Base-by-base conservation (phyloP, 1,284 basidiomycete species). In the Irpex rosettiformis region DNA sequence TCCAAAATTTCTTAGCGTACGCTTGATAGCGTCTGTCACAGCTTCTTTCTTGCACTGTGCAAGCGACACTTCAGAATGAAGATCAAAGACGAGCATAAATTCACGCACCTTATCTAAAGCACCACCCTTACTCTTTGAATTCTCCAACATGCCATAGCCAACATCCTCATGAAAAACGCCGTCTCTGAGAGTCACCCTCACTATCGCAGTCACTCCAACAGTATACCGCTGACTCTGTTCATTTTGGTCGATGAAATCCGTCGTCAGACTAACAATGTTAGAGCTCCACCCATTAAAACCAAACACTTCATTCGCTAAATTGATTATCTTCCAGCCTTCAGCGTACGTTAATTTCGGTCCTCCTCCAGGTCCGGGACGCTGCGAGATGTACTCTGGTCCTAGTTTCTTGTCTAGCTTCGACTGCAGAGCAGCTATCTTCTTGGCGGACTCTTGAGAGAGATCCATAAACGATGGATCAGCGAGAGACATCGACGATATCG, bases 201-300 rank as follows among this genome's bases (percentile, higher is more conserved):
- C 81, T 62, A 96, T 83, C 10, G 93, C 93, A 0, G 91, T 91
- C 22, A 94, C 88, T 0, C 94, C 93, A 43, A 93, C 83, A 56
- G 79, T 89, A 68, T 79, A 92, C 61, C 88, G 77, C 58, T 76
- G 78, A 8, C 83, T 79, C 61, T 93, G 85, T 62, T 88, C 84
- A 61, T 79, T 85, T 62, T 75, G 83, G 67, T 96, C 94, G 59
- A 86, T 69, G 63, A 83, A 90, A 68, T 90, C 88, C 1, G 90
- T 91, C 16, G 86, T 86, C 45, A 98, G 74, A 54, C 75, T 89
- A 57, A 92, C 83, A 53, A 98, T 82, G 57, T 78, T 91, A 2
- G 94, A 93, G 55, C 89, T 94, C 96, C 96, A 99, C 8, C 97
- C 97, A 64, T 98, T 96, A 78, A 95, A 98, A 1, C 96, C 96